Evolutionary conservation across 2,329 filamentous ascomycete species (phyloP), one percentile per base, ranked within the genome.

Genomic region (Monosporascus sp.): DNA sequence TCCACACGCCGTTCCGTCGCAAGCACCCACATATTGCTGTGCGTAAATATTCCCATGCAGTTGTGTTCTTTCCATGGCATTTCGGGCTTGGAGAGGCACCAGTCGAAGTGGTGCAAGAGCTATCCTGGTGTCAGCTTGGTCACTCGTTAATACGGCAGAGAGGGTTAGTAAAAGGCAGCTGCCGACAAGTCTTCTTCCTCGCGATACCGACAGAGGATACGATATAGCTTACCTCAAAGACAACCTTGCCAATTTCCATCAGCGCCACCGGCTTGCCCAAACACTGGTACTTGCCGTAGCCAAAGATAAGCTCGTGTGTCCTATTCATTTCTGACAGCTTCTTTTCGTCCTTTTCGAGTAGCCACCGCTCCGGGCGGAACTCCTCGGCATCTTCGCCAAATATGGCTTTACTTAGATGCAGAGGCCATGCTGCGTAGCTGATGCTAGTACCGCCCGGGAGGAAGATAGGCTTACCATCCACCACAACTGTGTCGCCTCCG

Each of bases 321-420:
- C 40, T 24, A 8, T 50, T 54, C 58, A 60, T 60, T 1, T 49
- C 54, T 22, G 48, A 47, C 48, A 60, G 6, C 35, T 31, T 54
- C 22, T 31, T 26, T 27, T 45, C 24, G 16, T 60, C 56, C 7
- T 16, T 38, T 49, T 58, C 52, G 22, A 56, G 54, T 9, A 60
- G 24, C 58, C 58, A 60, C 16, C 58, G 58, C 41, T 60, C 58
- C 1, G 58, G 58, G 16, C 56, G 58, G 49, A 60, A 60, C 14
- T 54, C 51, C 26, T 60, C 54, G 2, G 51, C 50, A 44, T 60
- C 54, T 1, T 52, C 48, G 0, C 56, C 58, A 14, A 53, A 60
- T 1, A 55, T 43, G 6, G 20, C 44, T 37, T 40, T 51, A 38
- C 53, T 53, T 14, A 52, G 49, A 7, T 55, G 51, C 54, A 60